phyloP scores from a whole-genome alignment of 2,329 filamentous ascomycete genomes.

The Botryotinia calthae region DNA sequence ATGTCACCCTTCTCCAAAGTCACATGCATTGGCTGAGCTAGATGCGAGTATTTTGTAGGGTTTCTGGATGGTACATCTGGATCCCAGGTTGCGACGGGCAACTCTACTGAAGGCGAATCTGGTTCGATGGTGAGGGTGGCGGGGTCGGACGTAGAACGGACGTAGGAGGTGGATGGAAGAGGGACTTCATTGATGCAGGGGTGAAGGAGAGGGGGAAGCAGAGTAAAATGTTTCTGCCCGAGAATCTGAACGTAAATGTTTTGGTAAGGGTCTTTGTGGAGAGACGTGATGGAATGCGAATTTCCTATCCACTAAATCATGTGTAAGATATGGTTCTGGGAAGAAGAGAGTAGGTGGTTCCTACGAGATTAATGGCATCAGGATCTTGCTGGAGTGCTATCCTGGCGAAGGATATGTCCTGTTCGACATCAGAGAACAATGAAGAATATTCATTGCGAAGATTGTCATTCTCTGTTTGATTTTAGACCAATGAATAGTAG shows the following conservation, averaged over 20 bases:
- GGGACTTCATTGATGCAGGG: constrained; percentile 20
- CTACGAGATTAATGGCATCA: constrained; percentile 69
- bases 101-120: constrained; percentile 29
- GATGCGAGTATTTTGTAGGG: constrained; percentile 56
- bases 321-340: background rate
- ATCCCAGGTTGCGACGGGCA: constrained; percentile 75
- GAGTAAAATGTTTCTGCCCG: constrained; percentile 70
- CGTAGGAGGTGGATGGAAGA: constrained; percentile 10
- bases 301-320: constrained; percentile 66
- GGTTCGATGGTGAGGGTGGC: background rate
- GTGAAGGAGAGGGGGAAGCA: constrained; percentile 62
- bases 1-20: constrained; percentile 73
- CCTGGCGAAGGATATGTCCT: constrained; percentile 67
- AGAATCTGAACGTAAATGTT: constrained; percentile 78
- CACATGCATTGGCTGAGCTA: constrained; percentile 62
- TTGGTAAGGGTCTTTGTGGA: constrained; percentile 83
- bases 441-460: constrained; percentile 67
- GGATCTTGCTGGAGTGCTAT: constrained; percentile 64
- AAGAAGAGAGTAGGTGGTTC: background rate
- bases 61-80: constrained; percentile 45
- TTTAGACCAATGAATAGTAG: background rate
- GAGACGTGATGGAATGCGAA: constrained; percentile 63
- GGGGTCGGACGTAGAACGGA: background rate
- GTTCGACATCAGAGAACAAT: constrained; percentile 62
- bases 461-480: constrained; percentile 69